Evolutionary conservation across 805 yeast genomes (phyloP).

Genomic region (Wickerhamiella brachini): DNA sequence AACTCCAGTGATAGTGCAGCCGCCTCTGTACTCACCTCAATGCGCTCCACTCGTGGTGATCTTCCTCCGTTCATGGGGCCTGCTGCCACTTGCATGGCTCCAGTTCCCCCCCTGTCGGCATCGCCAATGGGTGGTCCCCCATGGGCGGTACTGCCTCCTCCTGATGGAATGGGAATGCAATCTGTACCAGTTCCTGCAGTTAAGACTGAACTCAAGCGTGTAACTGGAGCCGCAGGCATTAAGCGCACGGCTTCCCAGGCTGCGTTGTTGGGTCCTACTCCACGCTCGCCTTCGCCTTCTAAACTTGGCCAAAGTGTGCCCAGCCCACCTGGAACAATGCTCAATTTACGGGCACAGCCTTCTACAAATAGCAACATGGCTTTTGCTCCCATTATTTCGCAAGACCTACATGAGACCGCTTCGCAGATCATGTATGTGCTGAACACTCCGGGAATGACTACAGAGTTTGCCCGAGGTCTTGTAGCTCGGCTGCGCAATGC

Average conservation of each 20-base stretch:
- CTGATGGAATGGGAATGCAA: neutral
- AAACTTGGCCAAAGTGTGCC: no score
- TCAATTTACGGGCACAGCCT: no score
- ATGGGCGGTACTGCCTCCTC: neutral
- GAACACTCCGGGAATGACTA: neutral
- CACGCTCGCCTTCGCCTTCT: no score
- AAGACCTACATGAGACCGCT: neutral
- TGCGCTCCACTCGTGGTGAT: neutral
- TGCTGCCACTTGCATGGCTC: neutral
- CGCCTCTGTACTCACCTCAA: neutral
- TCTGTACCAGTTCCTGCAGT: no score
- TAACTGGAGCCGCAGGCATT: no score
- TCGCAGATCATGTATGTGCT: neutral
- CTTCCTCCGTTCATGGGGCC: neutral
- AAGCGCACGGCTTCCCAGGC: no score
- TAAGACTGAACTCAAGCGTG: neutral
- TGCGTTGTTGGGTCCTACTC: no score
- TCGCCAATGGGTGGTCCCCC: neutral
- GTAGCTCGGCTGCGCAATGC: neutral
- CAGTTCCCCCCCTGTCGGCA: neutral
- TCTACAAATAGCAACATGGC: neutral
- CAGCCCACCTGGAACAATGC: no score
- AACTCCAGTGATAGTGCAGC: neutral
- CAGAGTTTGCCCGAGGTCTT: neutral
- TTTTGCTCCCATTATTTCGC: neutral